Evolutionary conservation across 2,329 filamentous ascomycete genomes (phyloP).

Genomic region (Boeremia exigua): DNA sequence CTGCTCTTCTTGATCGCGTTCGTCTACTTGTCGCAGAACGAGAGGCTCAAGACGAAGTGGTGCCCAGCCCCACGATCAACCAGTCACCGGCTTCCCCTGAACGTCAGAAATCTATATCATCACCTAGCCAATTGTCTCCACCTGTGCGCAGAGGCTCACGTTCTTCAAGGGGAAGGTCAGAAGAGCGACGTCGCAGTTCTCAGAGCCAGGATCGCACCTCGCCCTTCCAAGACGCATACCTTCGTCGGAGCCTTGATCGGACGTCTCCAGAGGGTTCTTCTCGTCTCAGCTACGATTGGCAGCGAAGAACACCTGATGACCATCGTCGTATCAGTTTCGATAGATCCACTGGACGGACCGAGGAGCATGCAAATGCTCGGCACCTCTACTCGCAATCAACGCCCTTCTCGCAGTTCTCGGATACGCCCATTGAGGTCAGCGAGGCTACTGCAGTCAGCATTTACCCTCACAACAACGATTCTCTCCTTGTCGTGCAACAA

Average conservation of each 20-base stretch:
- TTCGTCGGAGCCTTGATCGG: constrained; percentile 34
- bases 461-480: constrained; percentile 68
- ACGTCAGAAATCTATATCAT: constrained; percentile 17
- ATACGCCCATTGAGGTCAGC: constrained; percentile 63
- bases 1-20: constrained; percentile 36
- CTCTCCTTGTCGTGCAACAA: constrained; percentile 68
- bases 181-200: constrained; percentile 38
- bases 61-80: constrained; percentile 8
- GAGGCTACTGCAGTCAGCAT: constrained; percentile 67
- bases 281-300: constrained; percentile 41
- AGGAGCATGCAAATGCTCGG: constrained; percentile 49
- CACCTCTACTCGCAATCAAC: constrained; percentile 59
- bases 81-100: constrained; percentile 22
- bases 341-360: constrained; percentile 46
- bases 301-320: constrained; percentile 36
- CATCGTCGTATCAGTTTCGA: constrained; percentile 47
- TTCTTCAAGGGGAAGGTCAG: constrained; percentile 35
- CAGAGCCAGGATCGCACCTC: constrained; percentile 39
- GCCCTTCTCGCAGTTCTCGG: constrained; percentile 55
- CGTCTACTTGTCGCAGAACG: constrained; percentile 29
- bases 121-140: constrained; percentile 27
- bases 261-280: constrained; percentile 37
- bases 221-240: constrained; percentile 31
- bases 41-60: constrained; percentile 22
- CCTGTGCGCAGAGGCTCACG: constrained; percentile 31